Conservation (phyloP, 805 yeast genomes). For the Wickerhamiella shivajii region DNA sequence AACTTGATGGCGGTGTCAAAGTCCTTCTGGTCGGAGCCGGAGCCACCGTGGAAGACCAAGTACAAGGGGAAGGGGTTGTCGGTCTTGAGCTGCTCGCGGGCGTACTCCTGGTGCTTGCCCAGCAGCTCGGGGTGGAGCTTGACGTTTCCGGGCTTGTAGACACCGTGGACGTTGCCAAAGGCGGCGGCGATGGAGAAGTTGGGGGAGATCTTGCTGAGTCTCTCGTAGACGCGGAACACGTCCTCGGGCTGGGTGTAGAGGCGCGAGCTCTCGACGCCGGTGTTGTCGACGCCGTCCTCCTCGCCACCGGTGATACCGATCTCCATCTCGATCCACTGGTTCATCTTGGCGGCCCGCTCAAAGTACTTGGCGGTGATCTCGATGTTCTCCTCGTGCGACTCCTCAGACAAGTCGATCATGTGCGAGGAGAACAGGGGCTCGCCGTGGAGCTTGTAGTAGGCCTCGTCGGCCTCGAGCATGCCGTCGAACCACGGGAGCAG, state of each 20-base stretch:
- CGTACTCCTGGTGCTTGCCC: conserved; percentile 90
- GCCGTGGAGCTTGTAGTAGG: conserved; percentile 69
- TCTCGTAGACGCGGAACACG: conserved; percentile 80
- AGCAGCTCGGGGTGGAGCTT: conserved; percentile 80
- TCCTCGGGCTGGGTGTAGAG: conserved; percentile 94
- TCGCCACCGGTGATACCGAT: conserved; percentile 99
- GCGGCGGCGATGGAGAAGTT: conserved; percentile 99
- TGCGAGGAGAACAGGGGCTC: conserved; percentile 97
- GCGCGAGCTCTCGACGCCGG: conserved; percentile 70
- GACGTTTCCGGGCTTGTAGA: conserved; percentile 98
- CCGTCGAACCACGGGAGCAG: conserved; percentile 98
- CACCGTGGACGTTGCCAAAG: conserved; percentile 99
- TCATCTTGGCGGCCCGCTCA: conserved; percentile 81
- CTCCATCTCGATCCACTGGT: conserved; percentile 99
- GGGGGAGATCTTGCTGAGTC: conserved; percentile 80
- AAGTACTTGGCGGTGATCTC: conserved; percentile 89
- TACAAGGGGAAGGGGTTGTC: conserved; percentile 56
- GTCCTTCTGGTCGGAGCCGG: conserved; percentile 89
- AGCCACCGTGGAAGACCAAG: conserved; percentile 99
- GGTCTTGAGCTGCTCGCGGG: conserved; percentile 49
- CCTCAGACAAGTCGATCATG: conserved; percentile 97
- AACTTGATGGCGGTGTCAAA: conserved; percentile 76
- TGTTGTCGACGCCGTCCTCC: conserved; percentile 99
- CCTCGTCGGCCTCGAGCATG: conserved; percentile 94
- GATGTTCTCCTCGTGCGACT: conserved; percentile 90